A percentile compares a stretch with the other conserved stretches of the same genome.
phyloP scores from a whole-genome alignment of 192 early-diverging fungal genomes.

The Thamnidium elegans region DNA sequence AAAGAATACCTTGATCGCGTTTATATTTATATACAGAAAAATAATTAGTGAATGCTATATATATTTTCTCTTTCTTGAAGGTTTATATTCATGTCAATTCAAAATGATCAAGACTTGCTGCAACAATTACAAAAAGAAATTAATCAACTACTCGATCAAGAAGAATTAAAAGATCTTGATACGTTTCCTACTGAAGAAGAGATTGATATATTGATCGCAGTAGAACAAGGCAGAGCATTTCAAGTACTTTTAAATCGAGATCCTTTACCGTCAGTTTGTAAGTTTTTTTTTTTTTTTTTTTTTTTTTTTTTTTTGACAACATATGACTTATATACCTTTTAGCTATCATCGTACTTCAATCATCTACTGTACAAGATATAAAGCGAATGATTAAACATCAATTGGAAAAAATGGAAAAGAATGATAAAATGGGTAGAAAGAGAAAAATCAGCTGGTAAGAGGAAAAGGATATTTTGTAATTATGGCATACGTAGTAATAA shows the following conservation, averaged over 20 bases:
- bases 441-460: constrained; percentile 30
- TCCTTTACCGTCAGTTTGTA: constrained; percentile 19
- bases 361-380: constrained; percentile 20
- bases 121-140: not conserved
- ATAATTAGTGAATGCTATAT: too few relatives aligned
- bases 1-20: too few relatives aligned
- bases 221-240: constrained; percentile 28
- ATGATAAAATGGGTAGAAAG: not conserved
- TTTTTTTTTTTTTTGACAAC: not conserved
- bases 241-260: constrained; percentile 18
- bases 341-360: constrained; percentile 25
- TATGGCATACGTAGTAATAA: not conserved
- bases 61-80: too few relatives aligned
- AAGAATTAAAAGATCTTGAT: constrained; percentile 19
- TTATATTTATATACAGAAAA: too few relatives aligned
- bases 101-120: not conserved
- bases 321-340: not conserved
- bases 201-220: constrained; percentile 24
- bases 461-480: not conserved
- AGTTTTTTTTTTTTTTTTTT: not conserved
- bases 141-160: not conserved
- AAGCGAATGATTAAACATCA: constrained; percentile 14
- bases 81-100: not conserved
- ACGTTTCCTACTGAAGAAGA: constrained; percentile 7
- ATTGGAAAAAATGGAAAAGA: constrained; percentile 1